Evolutionary conservation across 768 basidiomycete species (phyloP).

Genomic region (Collybia sp.): DNA sequence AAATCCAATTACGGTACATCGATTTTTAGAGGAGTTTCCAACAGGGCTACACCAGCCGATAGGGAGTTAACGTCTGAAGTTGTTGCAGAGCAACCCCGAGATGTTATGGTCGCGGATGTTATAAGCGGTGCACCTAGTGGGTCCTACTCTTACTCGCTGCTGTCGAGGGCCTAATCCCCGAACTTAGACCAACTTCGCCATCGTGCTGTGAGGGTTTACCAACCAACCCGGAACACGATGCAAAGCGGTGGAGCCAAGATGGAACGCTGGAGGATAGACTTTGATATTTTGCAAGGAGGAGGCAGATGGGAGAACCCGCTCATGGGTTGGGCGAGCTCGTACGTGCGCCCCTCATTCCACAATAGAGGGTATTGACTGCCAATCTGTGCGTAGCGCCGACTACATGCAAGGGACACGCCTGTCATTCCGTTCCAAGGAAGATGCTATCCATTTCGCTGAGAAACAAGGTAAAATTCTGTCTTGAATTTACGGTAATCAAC

Average conservation of each 20-base stretch:
- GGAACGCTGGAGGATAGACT: constrained; percentile 92
- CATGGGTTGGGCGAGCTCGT: constrained; percentile 98
- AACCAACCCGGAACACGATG: constrained; percentile 92
- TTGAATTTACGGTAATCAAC: constrained; percentile 1
- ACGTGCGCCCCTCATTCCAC: constrained; percentile 25
- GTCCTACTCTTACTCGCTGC: constrained; percentile 12
- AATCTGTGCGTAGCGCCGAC: constrained; percentile 59
- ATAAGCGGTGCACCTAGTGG: constrained; percentile 85
- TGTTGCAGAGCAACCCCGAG: constrained; percentile 36
- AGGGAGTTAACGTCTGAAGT: constrained; percentile 21
- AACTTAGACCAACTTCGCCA: constrained; percentile 76
- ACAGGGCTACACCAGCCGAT: constrained; percentile 25
- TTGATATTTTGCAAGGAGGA: constrained; percentile 83
- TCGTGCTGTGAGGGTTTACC: constrained; percentile 87
- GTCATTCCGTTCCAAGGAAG: constrained; percentile 81
- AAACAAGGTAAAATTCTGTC: constrained; percentile 70
- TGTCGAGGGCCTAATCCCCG: constrained; percentile 1
- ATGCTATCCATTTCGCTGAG: constrained; percentile 93
- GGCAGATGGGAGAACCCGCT: constrained; percentile 97
- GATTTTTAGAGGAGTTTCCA: constrained; percentile 1
- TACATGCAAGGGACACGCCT: constrained; percentile 92
- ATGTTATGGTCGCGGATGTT: constrained; percentile 73
- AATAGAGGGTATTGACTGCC: constrained; percentile 1
- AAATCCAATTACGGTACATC: no score
- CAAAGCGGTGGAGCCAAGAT: constrained; percentile 87